Conservation (phyloP, 306 rosid species). For the Quercus gilva region DNA sequence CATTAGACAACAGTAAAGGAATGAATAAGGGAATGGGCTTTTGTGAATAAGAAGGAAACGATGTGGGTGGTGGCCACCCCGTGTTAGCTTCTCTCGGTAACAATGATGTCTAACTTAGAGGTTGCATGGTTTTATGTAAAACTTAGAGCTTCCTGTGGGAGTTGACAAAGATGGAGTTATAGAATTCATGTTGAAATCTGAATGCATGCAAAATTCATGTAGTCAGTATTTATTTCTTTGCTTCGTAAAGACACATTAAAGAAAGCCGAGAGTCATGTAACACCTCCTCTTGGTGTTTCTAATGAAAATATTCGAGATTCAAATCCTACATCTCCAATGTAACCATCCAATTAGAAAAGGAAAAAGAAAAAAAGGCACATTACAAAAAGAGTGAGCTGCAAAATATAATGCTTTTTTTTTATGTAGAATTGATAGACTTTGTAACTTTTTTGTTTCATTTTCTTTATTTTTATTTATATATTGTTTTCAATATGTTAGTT, state of each 20-base stretch:
- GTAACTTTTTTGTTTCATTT: background rate
- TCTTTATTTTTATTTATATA: slow-evolving; percentile 1
- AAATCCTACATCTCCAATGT: no score
- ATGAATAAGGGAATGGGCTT: slow-evolving; percentile 53
- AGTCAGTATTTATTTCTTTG: slow-evolving; percentile 37
- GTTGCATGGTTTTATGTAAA: slow-evolving; percentile 51
- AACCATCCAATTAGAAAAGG: no score
- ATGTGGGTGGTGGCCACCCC: slow-evolving; percentile 56
- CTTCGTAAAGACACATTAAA: slow-evolving; percentile 17
- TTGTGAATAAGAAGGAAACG: slow-evolving; percentile 21
- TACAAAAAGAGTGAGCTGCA: slow-evolving; percentile 13
- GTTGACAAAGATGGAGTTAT: slow-evolving; percentile 34
- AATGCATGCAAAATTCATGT: slow-evolving; percentile 30
- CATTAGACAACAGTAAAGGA: background rate
- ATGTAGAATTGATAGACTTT: background rate
- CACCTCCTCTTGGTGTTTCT: no score
- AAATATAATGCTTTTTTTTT: background rate
- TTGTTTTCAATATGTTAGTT: background rate
- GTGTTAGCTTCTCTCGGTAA: slow-evolving; percentile 40
- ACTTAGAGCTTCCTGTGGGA: slow-evolving; percentile 32
- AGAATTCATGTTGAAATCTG: slow-evolving; percentile 40
- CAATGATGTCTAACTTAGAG: slow-evolving; percentile 38
- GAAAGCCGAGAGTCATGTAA: background rate
- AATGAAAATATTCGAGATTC: no score
- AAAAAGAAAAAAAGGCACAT: background rate